phyloP scores from a whole-genome alignment of 73 alveolate genomes.

The Blepharisma japonicum region DNA sequence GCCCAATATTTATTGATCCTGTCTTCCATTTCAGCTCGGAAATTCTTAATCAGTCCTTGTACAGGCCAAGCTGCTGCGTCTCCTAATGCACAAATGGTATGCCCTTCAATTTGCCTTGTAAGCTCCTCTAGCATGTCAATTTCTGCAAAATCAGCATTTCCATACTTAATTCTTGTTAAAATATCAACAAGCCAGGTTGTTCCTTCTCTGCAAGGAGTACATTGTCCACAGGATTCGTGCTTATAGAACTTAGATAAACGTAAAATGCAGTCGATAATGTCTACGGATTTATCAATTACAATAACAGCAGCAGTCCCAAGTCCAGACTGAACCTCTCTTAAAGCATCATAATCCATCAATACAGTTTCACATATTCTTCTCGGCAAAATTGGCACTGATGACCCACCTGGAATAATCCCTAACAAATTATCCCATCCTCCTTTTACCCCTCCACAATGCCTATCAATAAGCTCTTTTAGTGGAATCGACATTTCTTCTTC shows the following conservation, averaged over 20 bases:
- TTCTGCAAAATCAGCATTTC: conserved; percentile 89
- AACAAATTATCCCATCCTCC: conserved; percentile 91
- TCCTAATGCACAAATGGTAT: conserved; percentile 90
- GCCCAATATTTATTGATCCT: conserved; percentile 83
- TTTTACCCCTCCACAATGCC: conserved; percentile 91
- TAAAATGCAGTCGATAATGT: conserved; percentile 77
- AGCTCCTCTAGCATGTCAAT: conserved; percentile 82
- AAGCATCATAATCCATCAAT: conserved; percentile 87
- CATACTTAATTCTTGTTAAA: conserved; percentile 72
- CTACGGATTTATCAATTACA: conserved; percentile 87
- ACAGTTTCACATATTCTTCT: conserved; percentile 74
- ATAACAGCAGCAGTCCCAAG: conserved; percentile 95
- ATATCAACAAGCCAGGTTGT: conserved; percentile 87
- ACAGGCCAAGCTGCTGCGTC: conserved; percentile 97
- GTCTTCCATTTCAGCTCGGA: conserved; percentile 83
- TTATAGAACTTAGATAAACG: conserved; percentile 79
- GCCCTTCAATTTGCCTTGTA: conserved; percentile 86
- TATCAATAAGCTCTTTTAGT: conserved; percentile 74
- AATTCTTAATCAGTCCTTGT: conserved; percentile 74
- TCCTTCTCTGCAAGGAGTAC: conserved; percentile 94
- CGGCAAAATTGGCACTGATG: conserved; percentile 84
- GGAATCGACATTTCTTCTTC: conserved; percentile 90
- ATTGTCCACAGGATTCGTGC: conserved; percentile 88
- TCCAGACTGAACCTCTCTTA: conserved; percentile 76
- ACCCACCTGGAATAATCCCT: conserved; percentile 89